Percentiles rank a stretch among this genome's conserved stretches.
phyloP scores from a whole-genome alignment of 306 rosid species.

The Inga leiocalycina region DNA sequence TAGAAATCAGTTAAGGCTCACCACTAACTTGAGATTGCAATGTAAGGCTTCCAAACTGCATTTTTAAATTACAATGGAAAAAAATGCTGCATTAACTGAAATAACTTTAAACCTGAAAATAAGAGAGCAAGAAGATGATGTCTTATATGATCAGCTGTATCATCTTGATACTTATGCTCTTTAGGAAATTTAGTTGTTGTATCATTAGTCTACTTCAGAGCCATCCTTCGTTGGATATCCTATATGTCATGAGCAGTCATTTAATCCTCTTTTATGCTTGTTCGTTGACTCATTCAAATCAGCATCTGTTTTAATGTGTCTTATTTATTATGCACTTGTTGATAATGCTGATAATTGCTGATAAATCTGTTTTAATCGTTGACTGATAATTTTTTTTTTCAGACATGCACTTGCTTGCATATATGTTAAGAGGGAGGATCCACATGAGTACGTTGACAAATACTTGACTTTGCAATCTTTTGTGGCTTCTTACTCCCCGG shows the following conservation, averaged over 20 bases:
- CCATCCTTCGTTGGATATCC: constrained; percentile 40
- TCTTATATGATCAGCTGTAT: constrained; percentile 55
- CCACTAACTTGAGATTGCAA: constrained; percentile 59
- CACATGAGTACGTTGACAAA: no score
- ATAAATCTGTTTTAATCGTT: no score
- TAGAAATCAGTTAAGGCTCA: constrained; percentile 40
- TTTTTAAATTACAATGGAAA: constrained; percentile 36
- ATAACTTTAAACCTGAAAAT: constrained; percentile 28
- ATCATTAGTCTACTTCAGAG: constrained; percentile 38
- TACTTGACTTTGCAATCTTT: no score
- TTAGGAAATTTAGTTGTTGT: constrained; percentile 22
- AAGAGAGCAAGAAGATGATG: constrained; percentile 24
- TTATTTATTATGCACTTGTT: no score
- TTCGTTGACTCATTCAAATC: no score
- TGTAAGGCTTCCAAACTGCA: constrained; percentile 61
- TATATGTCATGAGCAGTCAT: constrained; percentile 38
- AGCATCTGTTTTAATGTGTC: no score
- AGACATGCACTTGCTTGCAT: no score
- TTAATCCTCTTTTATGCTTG: no score
- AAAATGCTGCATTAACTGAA: constrained; percentile 29
- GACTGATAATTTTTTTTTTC: no score
- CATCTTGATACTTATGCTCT: constrained; percentile 35
- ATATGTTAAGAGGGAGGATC: no score
- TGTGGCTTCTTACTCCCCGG: no score
- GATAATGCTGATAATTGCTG: no score